These are phyloP conservation scores for Lyophyllum atratum DNA, from an alignment of 768 basidiomycete genomes.

Conservation along the genomic window DNA sequence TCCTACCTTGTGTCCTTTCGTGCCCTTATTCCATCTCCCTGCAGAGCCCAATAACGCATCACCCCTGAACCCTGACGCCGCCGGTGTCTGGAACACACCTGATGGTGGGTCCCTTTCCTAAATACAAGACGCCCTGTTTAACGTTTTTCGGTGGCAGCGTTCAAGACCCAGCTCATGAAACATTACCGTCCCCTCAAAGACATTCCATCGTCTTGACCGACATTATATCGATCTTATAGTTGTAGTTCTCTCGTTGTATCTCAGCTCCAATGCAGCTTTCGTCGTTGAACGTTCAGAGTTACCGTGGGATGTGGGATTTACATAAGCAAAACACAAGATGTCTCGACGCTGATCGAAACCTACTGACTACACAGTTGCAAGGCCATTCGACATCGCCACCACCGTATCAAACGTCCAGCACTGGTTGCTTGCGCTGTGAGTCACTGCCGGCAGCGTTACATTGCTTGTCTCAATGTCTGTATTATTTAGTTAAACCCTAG, in stretches of 20 bases:
- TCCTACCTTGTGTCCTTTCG: background rate
- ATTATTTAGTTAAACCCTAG: background rate
- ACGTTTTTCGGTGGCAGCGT: conserved; percentile 43
- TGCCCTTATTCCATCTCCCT: background rate
- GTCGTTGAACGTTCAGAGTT: background rate
- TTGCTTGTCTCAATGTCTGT: background rate
- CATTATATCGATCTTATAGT: conserved; percentile 12
- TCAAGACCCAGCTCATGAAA: conserved; percentile 71
- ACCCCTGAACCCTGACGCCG: conserved; percentile 86
- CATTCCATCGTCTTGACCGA: conserved; percentile 27
- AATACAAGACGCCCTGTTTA: background rate
- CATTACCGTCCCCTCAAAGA: conserved; percentile 62
- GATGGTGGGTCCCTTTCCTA: conserved; percentile 42
- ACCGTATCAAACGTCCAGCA: conserved; percentile 4
- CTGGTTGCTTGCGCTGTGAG: conserved; percentile 22
- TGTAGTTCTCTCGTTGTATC: conserved; percentile 17
- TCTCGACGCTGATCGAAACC: conserved; percentile 5
- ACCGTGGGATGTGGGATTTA: conserved; percentile 7
- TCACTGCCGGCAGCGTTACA: background rate
- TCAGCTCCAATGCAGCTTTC: conserved; percentile 3
- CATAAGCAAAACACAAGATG: background rate
- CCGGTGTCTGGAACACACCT: conserved; percentile 75
- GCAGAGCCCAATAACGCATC: conserved; percentile 93
- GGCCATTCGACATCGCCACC: background rate
- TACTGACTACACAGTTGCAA: background rate